Evolutionary conservation across 106 monocot species (phyloP).

Genomic region (Alisma plantagoaquatica): DNA sequence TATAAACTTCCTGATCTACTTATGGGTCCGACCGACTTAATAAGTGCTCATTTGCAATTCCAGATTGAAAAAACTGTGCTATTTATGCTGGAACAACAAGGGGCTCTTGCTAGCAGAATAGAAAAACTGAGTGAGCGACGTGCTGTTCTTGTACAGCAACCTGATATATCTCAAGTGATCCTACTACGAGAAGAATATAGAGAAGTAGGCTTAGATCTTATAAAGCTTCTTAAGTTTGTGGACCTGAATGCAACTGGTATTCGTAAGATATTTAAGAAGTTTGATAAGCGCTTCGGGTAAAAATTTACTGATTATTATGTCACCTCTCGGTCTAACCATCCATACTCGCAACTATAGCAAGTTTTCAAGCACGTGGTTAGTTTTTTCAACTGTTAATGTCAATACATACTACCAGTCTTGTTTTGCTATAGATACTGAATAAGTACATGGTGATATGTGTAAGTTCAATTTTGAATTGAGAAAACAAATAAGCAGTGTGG

Average conservation of each 20-base stretch:
- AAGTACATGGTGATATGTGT: too few species aligned
- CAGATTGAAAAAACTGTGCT: constrained; percentile 91
- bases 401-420: too few species aligned
- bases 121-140: constrained; percentile 50
- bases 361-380: constrained; percentile 96
- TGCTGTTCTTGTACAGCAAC: constrained; percentile 38
- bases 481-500: neutral
- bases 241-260: constrained; percentile 89
- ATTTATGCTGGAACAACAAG: constrained; percentile 87
- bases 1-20: too few species aligned
- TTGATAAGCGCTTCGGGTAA: constrained; percentile 85
- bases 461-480: neutral
- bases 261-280: constrained; percentile 95
- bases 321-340: constrained; percentile 76
- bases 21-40: too few species aligned
- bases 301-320: constrained; percentile 83
- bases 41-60: too few species aligned
- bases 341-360: constrained; percentile 93
- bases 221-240: constrained; percentile 83
- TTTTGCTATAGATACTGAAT: too few species aligned
- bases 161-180: constrained; percentile 47
- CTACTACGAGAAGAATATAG: constrained; percentile 66
- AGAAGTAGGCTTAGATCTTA: constrained; percentile 61
- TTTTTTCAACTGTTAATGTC: too few species aligned
- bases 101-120: constrained; percentile 61